Conservation (phyloP, 495 filamentous ascomycete genomes). For the Aspergillus biplanus region DNA sequence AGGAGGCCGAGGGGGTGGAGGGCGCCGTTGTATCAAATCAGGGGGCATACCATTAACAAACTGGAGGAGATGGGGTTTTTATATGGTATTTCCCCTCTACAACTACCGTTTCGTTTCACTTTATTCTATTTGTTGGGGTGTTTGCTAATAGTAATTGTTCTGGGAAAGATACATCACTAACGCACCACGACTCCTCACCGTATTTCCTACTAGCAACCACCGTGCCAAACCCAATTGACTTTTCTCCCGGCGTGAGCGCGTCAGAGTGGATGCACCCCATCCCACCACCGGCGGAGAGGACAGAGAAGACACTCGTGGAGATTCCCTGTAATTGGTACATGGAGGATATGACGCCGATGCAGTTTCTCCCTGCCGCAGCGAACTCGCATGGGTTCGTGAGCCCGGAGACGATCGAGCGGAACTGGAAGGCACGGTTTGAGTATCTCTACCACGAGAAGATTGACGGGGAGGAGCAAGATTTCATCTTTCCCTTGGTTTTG, state of each 20-base stretch:
- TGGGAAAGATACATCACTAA: constrained; percentile 10
- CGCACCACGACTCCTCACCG: constrained; percentile 49
- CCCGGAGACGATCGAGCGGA: constrained; percentile 45
- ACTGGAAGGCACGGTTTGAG: constrained; percentile 51
- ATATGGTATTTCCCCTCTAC: constrained; percentile 42
- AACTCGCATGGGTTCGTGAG: constrained; percentile 54
- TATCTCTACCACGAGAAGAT: constrained; percentile 32
- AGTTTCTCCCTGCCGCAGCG: constrained; percentile 45
- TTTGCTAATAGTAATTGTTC: background rate
- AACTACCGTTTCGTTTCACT: background rate
- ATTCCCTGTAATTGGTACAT: constrained; percentile 52
- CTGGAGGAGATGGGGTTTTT: constrained; percentile 59
- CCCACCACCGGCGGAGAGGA: constrained; percentile 23
- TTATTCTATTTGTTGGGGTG: no score
- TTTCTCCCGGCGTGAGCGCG: constrained; percentile 34
- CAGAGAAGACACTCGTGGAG: constrained; percentile 41
- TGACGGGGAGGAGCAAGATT: constrained; percentile 10
- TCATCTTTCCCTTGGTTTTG: constrained; percentile 46
- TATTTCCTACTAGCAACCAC: constrained; percentile 44
- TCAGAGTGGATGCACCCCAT: constrained; percentile 56
- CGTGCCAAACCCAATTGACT: constrained; percentile 47
- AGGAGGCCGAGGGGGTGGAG: constrained; percentile 59
- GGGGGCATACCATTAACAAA: constrained; percentile 56
- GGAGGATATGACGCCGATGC: constrained; percentile 53
- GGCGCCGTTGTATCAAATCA: constrained; percentile 61